phyloP scores from a whole-genome alignment of 768 basidiomycete genomes.

The Termitomyces sp. region DNA sequence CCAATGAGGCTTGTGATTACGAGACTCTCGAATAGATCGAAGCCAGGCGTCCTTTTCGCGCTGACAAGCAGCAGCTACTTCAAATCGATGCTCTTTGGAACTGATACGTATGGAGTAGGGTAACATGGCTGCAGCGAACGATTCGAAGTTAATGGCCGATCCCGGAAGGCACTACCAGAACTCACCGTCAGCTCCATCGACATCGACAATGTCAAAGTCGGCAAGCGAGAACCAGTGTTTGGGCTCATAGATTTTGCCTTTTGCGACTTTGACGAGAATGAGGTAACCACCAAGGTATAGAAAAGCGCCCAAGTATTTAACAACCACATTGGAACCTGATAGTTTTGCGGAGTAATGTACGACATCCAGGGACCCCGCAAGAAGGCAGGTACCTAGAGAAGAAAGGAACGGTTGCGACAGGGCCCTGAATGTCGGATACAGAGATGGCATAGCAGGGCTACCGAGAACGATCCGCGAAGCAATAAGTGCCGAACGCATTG shows the following conservation, averaged over 20 bases:
- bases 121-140: slow-evolving; percentile 56
- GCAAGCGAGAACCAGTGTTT: slow-evolving; percentile 84
- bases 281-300: slow-evolving; percentile 85
- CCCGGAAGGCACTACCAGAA: slow-evolving; percentile 9
- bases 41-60: slow-evolving; percentile 90
- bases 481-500: slow-evolving; percentile 65
- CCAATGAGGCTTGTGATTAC: slow-evolving; percentile 45
- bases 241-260: slow-evolving; percentile 79
- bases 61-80: slow-evolving; percentile 81
- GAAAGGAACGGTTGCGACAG: slow-evolving; percentile 58
- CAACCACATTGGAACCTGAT: slow-evolving; percentile 52
- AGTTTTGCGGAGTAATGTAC: slow-evolving; percentile 58
- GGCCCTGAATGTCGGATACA: slow-evolving; percentile 30
- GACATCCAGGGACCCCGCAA: slow-evolving; percentile 87
- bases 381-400: slow-evolving; percentile 73
- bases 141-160: slow-evolving; percentile 1
- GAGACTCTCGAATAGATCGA: slow-evolving; percentile 55
- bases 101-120: slow-evolving; percentile 80
- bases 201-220: slow-evolving; percentile 68
- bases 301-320: slow-evolving; percentile 89
- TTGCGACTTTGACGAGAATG: slow-evolving; percentile 82
- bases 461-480: slow-evolving; percentile 57
- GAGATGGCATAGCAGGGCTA: slow-evolving; percentile 24
- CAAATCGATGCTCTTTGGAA: slow-evolving; percentile 70
- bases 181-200: slow-evolving; percentile 73